Evolutionary conservation across 768 basidiomycete genomes (phyloP), one percentile per base, ranked within the genome.

Genomic region (Mycena vitilis): DNA sequence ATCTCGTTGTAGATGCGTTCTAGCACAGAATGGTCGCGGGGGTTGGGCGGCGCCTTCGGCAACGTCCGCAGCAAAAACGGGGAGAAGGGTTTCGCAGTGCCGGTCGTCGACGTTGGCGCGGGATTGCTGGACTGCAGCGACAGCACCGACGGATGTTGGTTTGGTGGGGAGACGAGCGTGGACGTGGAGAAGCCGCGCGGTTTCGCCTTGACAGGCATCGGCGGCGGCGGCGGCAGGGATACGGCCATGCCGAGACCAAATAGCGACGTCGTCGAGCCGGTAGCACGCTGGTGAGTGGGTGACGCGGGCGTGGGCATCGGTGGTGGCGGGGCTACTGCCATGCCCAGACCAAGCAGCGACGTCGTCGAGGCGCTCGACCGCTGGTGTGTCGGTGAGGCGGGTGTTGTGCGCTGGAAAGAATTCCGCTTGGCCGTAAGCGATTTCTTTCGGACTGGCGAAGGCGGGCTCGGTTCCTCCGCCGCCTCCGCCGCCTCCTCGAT

Each of bases 1-100:
- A 91, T 89, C 70, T 89, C 88, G 22, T 80, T 83, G 79, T 92
- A 93, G 13, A 92, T 89, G 52, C 78, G 78, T 71, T 90, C 88
- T 25, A 94, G 80, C 15, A 91, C 70, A 0, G 85, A 83, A 73
- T 93, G 92, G 66, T 93, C 90, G 11, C 89, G 82, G 4, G 92
- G 91, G 73, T 93, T 87, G 4, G 73, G 69, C 0, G 87, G 85
- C 5, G 82, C 74, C 59, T 81, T 82, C 8, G 81, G 75, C 37
- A 80, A 65, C 7, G 81, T 79, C 38, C 79, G 74, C 40, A 83
- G 73, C 61, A 85, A 65, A 42, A 81, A 79, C 7, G 79, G 78
- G 20, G 75, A 64, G 47, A 65, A 60, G 11, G 60, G 63, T 38
- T 71, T 59, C 11, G 56, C 13, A 36, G 69, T 60, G 5, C 65